Evolutionary conservation across 78 protist species (phyloP).

Genomic region (Planoprotostelium fungivorum): DNA sequence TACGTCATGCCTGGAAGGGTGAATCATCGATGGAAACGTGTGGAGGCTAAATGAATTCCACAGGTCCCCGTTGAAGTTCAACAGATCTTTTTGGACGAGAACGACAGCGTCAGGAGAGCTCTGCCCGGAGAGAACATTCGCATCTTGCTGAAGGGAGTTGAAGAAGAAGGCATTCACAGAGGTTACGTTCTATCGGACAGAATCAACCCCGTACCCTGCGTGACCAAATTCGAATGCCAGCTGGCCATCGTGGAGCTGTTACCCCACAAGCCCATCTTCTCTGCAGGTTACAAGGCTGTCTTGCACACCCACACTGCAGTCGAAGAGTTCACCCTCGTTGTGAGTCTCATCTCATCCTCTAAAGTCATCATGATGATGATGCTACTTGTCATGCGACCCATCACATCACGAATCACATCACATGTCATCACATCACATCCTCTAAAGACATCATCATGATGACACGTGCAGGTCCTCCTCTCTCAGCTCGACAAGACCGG

Average conservation of each 20-base stretch:
- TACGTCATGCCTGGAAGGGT: conserved; percentile 73
- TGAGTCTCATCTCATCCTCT: conserved; percentile 10
- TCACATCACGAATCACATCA: neutral
- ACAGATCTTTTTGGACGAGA: conserved; percentile 42
- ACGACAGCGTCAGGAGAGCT: conserved; percentile 47
- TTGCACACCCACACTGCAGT: conserved; percentile 82
- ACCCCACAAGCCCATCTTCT: conserved; percentile 60
- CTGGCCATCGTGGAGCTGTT: conserved; percentile 69
- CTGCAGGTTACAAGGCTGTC: conserved; percentile 69
- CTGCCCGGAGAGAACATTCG: conserved; percentile 78
- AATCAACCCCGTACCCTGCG: conserved; percentile 30
- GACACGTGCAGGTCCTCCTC: conserved; percentile 6
- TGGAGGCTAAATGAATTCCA: neutral
- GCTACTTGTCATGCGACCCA: neutral
- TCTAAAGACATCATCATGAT: conserved; percentile 60
- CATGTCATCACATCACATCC: conserved; percentile 16
- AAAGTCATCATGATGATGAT: conserved; percentile 65
- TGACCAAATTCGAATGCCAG: conserved; percentile 66
- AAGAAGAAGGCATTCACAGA: conserved; percentile 52
- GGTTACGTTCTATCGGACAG: conserved; percentile 45
- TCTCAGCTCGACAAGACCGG: conserved; percentile 57
- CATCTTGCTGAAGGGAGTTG: conserved; percentile 73
- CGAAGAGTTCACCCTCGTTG: conserved; percentile 53
- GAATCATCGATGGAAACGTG: neutral
- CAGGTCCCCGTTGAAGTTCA: conserved; percentile 28